Base-by-base conservation (phyloP, 2,329 filamentous ascomycete species). In the Botrytis fabae region DNA sequence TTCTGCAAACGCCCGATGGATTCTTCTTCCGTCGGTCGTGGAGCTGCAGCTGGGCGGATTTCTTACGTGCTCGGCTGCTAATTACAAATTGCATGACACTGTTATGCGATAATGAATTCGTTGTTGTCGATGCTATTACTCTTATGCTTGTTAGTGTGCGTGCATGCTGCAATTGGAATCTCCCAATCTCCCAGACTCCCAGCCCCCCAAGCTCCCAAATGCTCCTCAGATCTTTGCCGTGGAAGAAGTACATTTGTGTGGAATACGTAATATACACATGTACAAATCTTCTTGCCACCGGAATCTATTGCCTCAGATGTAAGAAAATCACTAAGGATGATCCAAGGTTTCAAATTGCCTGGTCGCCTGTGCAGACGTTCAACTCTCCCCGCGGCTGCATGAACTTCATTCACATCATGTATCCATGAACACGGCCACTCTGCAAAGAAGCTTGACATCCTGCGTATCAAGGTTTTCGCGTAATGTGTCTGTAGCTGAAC, bases 1-100 rank as follows among this genome's bases (percentile, higher is more conserved):
- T 68, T n/a, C 70, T 72, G 62, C 70, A 51, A 60, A 68, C 40
- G 51, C 48, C 70, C 70, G 70, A 60, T 44, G 3, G 20, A 66
- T 40, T 60, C 69, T 54, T 64, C 61, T 72, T 68, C 70, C 51
- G 62, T 68, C 62, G 22, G 62, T 66, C 62, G 61, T 66, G 62
- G 62, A 68, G 61, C 62, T 68, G 48, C 70, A 68, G n/a, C 46
- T 68, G 64, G 64, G 48, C 35, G 32, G 64, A 51, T 71, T 66
- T 28, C 46, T 60, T 66, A 57, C 70, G n/a, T 72, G 62, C 62
- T 61, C 62, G 57, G 42, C 40, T 28, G 70, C 25, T 59, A 59
- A 46, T 46, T 38, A 25, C 14, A 40, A 22, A 40, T 8, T 40
- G 18, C 46, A 66, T 44, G 25, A 42, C 57, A 25, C 48, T 46